These are phyloP conservation scores for Batrachochytrium dendrobatidis DNA, from an alignment of 371 early-diverging fungal species.

Conservation along the genomic window DNA sequence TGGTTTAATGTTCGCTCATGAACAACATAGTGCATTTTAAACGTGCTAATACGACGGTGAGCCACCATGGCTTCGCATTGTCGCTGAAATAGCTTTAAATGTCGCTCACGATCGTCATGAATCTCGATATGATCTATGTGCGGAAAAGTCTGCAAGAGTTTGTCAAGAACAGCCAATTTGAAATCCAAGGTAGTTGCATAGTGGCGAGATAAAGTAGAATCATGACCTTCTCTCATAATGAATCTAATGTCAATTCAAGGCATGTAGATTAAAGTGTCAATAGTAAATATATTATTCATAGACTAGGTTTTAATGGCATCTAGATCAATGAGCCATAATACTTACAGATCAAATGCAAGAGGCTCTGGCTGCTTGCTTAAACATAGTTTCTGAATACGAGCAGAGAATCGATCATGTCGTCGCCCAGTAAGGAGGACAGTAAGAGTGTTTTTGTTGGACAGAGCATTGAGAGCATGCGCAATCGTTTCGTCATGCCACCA, in stretches of 20 bases:
- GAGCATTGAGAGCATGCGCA: conserved; percentile 4
- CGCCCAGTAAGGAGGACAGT: conserved; percentile 36
- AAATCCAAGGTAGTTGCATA: conserved; percentile 36
- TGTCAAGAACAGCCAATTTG: conserved; percentile 34
- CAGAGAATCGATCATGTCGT: conserved; percentile 27
- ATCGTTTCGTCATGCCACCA: conserved; percentile 35
- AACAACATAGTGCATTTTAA: conserved; percentile 19
- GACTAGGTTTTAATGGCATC: background rate
- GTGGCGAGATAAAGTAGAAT: conserved; percentile 7
- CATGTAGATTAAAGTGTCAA: background rate
- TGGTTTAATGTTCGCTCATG: conserved; percentile 19
- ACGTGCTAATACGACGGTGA: conserved; percentile 8
- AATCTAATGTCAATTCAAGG: conserved; percentile 10
- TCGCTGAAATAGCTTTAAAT: conserved; percentile 30
- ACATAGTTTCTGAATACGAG: conserved; percentile 25
- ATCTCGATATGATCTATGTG: conserved; percentile 24
- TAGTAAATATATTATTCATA: background rate
- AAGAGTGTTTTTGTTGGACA: conserved; percentile 9
- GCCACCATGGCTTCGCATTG: conserved; percentile 6
- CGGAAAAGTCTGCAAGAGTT: conserved; percentile 26
- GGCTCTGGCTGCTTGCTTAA: conserved; percentile 2
- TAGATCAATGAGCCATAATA: background rate
- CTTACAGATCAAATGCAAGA: conserved; percentile 30
- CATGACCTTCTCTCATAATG: conserved; percentile 29
- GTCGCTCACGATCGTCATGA: conserved; percentile 37